A percentile compares a stretch with the other conserved stretches of the same genome.
Conservation (phyloP, 1,284 basidiomycete genomes). For the Tilletia horrida region DNA sequence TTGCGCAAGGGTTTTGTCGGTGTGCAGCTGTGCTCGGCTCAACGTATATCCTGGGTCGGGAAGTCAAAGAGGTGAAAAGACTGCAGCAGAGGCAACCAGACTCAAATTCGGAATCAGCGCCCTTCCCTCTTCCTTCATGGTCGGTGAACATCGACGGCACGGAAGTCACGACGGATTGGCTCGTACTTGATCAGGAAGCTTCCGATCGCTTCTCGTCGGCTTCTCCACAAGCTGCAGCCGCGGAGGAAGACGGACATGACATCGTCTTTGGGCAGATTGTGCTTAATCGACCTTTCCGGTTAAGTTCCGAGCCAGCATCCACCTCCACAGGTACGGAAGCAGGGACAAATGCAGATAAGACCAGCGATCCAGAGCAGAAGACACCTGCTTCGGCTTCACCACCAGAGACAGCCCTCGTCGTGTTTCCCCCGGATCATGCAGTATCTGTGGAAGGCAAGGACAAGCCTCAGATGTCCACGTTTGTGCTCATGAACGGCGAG, state of each 20-base stretch:
- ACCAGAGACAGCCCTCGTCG: slow-evolving; percentile 68
- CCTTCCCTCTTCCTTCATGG: neutral
- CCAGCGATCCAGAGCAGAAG: too few species aligned
- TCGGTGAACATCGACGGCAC: slow-evolving; percentile 59
- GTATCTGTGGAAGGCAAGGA: slow-evolving; percentile 18
- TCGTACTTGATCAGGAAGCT: slow-evolving; percentile 58
- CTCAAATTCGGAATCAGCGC: neutral
- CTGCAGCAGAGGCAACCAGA: too few species aligned
- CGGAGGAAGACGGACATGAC: neutral
- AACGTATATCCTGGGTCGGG: neutral
- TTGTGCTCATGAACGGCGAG: slow-evolving; percentile 67
- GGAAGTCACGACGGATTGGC: slow-evolving; percentile 60
- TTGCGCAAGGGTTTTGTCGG: slow-evolving; percentile 49
- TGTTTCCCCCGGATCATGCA: slow-evolving; percentile 70
- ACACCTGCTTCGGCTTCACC: slow-evolving; percentile 17
- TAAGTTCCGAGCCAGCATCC: neutral
- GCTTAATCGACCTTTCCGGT: neutral
- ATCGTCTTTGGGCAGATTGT: neutral
- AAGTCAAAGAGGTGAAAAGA: neutral
- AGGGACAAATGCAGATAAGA: neutral
- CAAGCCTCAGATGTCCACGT: slow-evolving; percentile 59
- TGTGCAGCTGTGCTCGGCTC: neutral
- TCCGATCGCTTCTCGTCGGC: slow-evolving; percentile 48
- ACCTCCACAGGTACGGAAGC: neutral
- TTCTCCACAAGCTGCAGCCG: neutral